Evolutionary conservation across 2,329 filamentous ascomycete species (phyloP), one percentile per base, ranked within the genome.

Genomic region (Calycina herbarum): DNA sequence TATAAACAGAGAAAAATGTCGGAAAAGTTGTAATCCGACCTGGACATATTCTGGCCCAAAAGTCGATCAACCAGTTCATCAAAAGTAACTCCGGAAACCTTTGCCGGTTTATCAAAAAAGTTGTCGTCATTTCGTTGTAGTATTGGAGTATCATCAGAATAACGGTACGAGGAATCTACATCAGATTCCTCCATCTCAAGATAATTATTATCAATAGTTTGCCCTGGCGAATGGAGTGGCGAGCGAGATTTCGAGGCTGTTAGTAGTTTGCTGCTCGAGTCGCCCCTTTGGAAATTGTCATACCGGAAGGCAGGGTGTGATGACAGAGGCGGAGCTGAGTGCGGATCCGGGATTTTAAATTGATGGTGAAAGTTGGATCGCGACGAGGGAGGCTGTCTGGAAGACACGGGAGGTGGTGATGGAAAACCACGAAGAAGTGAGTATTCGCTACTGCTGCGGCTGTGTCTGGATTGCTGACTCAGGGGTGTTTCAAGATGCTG

Each of bases 1-100:
- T 98, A 98, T 15, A 98, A 82, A 69, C 94, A 97, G 35, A 98
- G 82, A 73, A 98, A 98, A 20, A 96, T 89, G 57, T 93, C 88
- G 1, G 87, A 86, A 75, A 97, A 99, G 77, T 97, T 97, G 65
- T 86, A 85, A 75, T 98, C 95, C n/a, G 89, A 85, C 74, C 92
- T 93, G 33, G 92, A 93, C 80, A 94, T 89, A 42, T 92, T 91
- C 68, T 92, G 86, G 0, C 89, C 85, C 29, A 98, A 83, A 51
- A 99, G 83, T n/a, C 93, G 89, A 77, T 97, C 93, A 24, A 98
- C 92, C 4, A 95, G 81, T 64, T 93, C 90, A 67, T 91, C 88
- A 70, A 89, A 87, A 2, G 81, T 80, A 20, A 87, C 77, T 2
- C 87, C 87, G 1, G 79, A 75, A 59, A 79, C 76, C 74, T 83